Conservation (phyloP, 2,329 filamentous ascomycete species). For the Alternaria triticimaculans region DNA sequence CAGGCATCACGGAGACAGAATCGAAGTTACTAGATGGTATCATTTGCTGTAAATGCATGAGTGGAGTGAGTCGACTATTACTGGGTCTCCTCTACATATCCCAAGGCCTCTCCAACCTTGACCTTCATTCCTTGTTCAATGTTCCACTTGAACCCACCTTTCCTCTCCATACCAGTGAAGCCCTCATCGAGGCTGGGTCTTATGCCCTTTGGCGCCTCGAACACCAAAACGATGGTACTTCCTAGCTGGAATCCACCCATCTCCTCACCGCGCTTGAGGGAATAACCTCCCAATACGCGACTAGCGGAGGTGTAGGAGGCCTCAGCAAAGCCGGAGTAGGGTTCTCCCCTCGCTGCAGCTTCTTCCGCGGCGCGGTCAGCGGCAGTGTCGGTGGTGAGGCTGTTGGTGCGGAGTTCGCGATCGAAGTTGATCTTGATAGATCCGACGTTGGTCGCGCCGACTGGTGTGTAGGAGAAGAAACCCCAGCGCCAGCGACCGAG, state of each 20-base stretch:
- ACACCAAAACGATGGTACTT: conserved; percentile 93
- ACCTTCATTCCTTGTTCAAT: conserved; percentile 87
- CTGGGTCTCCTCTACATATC: conserved; percentile 65
- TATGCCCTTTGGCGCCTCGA: conserved; percentile 81
- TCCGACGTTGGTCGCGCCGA: conserved; percentile 96
- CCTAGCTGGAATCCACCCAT: conserved; percentile 98
- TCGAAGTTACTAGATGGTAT: background rate
- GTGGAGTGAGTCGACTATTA: background rate
- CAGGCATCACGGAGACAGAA: background rate
- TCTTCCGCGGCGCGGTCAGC: conserved; percentile 85
- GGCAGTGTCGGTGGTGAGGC: conserved; percentile 87
- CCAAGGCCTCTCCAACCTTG: conserved; percentile 86
- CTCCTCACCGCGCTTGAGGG: conserved; percentile 86
- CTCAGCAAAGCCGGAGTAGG: conserved; percentile 89
- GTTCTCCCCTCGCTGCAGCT: conserved; percentile 76
- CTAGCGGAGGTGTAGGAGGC: conserved; percentile 85
- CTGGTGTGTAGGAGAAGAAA: conserved; percentile 95
- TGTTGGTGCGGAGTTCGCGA: conserved; percentile 90
- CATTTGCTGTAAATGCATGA: background rate
- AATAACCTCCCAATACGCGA: conserved; percentile 78
- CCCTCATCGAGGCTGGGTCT: conserved; percentile 65
- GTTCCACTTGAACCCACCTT: conserved; percentile 81
- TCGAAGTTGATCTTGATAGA: conserved; percentile 98
- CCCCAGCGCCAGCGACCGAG: conserved; percentile 95
- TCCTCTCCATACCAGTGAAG: conserved; percentile 57